Evolutionary conservation across 495 filamentous ascomycete species (phyloP), one percentile per base, ranked within the genome.

Genomic region (Penicillium paxilli): DNA sequence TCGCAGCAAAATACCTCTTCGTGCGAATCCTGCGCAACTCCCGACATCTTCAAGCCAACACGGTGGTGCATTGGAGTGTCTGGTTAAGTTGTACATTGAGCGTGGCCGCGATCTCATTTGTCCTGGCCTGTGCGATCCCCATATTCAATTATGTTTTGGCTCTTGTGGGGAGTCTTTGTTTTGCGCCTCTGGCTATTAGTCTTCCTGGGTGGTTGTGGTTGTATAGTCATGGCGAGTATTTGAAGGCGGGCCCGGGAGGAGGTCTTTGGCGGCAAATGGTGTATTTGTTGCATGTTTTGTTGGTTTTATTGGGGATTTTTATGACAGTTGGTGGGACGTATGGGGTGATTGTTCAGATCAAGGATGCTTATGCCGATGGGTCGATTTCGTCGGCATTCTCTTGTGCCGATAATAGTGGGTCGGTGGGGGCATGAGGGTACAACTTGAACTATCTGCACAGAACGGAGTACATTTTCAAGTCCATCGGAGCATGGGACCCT

Each of bases 51-150:
- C 81, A 81, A 69, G 80, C 75, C 1, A 76, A 79, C 50, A 83
- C 77, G 1, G 74, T 72, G 60, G 51, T 71, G 4, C 67, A 65
- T 46, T 73, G 71, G 62, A 67, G 64, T 1, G 74, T 76, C 2
- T 91, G 88, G 88, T 52, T 85, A 0, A 60, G 54, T 9, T 81
- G 88, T 21, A 79, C 81, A 4, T 49, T 75, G 8, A 46, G 66
- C 37, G 66, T 89, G 49, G 84, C 83, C 54, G 51, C 84, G 4
- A 59, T 87, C 9, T 81, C 86, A 1, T 90, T 83, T 73, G 58
- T 89, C 49, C 77, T 92, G 60, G 86, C 87, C 6, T 80, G 80
- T 51, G 80, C 83, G 4, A 87, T 91, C 23, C 88, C 88, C 0
- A 81, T 87, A 62, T 91, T 91, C 71, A 83, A 79, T 44, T 80